phyloP scores from a whole-genome alignment of 768 basidiomycete species.

The Russula earlei region DNA sequence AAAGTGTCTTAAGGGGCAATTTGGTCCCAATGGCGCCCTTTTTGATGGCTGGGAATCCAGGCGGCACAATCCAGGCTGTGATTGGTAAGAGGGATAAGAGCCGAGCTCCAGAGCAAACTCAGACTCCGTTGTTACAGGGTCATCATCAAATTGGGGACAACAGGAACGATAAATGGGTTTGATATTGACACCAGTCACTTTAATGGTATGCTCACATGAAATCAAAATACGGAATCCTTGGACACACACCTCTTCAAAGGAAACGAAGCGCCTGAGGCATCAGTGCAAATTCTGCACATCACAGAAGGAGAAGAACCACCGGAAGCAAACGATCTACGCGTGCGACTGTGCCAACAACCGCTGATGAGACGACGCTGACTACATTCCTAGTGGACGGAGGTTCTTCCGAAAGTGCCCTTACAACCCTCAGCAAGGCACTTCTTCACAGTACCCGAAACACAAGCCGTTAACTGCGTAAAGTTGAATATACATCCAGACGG shows the following conservation, averaged over 20 bases:
- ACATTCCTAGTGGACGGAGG: slow-evolving; percentile 57
- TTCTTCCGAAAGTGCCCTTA: slow-evolving; percentile 66
- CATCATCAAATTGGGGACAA: slow-evolving; percentile 79
- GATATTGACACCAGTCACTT: slow-evolving; percentile 96
- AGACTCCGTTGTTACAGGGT: slow-evolving; percentile 43
- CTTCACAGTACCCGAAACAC: slow-evolving; percentile 56
- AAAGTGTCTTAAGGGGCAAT: slow-evolving; percentile 87
- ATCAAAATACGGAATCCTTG: neutral
- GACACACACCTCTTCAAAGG: slow-evolving; percentile 34
- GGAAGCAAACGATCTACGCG: slow-evolving; percentile 40
- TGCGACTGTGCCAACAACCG: slow-evolving; percentile 27
- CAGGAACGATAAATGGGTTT: slow-evolving; percentile 66
- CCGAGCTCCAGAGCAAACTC: neutral
- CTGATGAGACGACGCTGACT: neutral
- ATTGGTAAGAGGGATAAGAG: slow-evolving; percentile 54
- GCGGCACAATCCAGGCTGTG: slow-evolving; percentile 78
- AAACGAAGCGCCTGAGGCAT: slow-evolving; percentile 79
- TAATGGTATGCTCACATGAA: slow-evolving; percentile 44
- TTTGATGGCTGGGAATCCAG: slow-evolving; percentile 93
- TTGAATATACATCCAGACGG: slow-evolving; percentile 96
- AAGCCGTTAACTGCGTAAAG: slow-evolving; percentile 67
- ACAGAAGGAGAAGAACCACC: slow-evolving; percentile 34
- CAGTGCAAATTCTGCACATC: slow-evolving; percentile 51
- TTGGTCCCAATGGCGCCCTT: slow-evolving; percentile 90
- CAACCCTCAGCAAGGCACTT: slow-evolving; percentile 85